Evolutionary conservation across 768 basidiomycete genomes (phyloP).

Genomic region (Auricularia sp.): DNA sequence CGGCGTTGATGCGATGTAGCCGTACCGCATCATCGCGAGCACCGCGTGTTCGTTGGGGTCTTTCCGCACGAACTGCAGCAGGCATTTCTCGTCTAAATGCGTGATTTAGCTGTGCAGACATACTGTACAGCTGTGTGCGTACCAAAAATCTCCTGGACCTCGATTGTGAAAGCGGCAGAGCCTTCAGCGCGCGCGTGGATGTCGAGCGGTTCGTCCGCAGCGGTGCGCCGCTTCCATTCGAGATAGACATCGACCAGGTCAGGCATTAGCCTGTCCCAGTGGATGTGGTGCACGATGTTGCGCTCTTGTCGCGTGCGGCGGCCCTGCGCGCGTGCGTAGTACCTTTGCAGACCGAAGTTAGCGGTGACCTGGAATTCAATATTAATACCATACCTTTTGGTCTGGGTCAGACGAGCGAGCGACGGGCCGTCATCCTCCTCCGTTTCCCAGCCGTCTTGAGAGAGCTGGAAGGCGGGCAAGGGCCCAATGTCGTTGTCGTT

Average conservation of each 20-base stretch:
- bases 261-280: neutral
- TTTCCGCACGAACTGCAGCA: neutral
- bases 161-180: neutral
- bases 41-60: neutral
- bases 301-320: no score
- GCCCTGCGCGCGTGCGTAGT: no score
- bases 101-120: neutral
- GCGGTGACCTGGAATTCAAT: no score
- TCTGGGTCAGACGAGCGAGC: no score
- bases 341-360: no score
- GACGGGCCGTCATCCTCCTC: no score
- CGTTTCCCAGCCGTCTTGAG: no score
- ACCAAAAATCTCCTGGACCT: neutral
- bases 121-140: neutral
- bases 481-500: no score
- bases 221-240: neutral
- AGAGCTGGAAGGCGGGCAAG: no score
- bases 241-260: neutral
- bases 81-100: neutral
- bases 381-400: no score
- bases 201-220: neutral
- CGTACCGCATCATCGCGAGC: neutral
- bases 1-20: neutral
- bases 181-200: neutral
- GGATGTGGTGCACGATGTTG: neutral